Conservation (phyloP, 2,329 filamentous ascomycete species). For the Phoma herbarum region DNA sequence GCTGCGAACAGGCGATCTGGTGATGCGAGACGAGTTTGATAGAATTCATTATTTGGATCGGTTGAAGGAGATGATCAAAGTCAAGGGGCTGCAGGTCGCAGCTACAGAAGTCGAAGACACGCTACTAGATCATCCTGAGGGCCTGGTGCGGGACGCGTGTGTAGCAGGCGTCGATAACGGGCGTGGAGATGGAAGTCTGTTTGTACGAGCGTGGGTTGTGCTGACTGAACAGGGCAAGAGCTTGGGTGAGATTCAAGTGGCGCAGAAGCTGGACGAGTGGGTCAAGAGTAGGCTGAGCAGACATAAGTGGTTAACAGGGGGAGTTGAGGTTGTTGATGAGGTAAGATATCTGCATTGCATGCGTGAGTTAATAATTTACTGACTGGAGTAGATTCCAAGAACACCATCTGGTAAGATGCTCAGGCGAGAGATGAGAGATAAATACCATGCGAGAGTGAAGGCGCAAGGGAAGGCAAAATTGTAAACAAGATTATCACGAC, state of each 20-base stretch:
- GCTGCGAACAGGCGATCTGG: slow-evolving; percentile 42
- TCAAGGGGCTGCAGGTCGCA: slow-evolving; percentile 60
- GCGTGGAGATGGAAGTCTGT: slow-evolving; percentile 40
- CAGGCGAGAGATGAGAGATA: slow-evolving; percentile 41
- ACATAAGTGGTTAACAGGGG: slow-evolving; percentile 45
- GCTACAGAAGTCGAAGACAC: slow-evolving; percentile 60
- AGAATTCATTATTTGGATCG: slow-evolving; percentile 48
- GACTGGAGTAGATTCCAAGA: slow-evolving; percentile 32
- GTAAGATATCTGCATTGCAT: slow-evolving; percentile 22
- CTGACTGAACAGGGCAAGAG: slow-evolving; percentile 29
- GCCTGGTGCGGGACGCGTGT: slow-evolving; percentile 40
- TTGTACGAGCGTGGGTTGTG: slow-evolving; percentile 45
- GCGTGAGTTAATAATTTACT: not conserved
- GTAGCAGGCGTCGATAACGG: slow-evolving; percentile 45
- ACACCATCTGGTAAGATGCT: slow-evolving; percentile 44
- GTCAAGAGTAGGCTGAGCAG: slow-evolving; percentile 34
- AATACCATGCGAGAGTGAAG: slow-evolving; percentile 38
- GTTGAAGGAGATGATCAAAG: slow-evolving; percentile 57
- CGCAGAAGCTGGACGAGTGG: slow-evolving; percentile 35
- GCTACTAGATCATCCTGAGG: slow-evolving; percentile 53
- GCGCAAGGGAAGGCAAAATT: slow-evolving; percentile 29
- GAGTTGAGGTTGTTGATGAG: slow-evolving; percentile 41
- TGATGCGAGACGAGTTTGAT: slow-evolving; percentile 39
- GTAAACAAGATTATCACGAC: slow-evolving; percentile 7
- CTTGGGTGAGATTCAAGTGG: slow-evolving; percentile 26